Percentiles rank a stretch among this genome's conserved stretches.
Evolutionary conservation across 2,329 filamentous ascomycete species (phyloP).

Genomic region (Talaromyces sp.): DNA sequence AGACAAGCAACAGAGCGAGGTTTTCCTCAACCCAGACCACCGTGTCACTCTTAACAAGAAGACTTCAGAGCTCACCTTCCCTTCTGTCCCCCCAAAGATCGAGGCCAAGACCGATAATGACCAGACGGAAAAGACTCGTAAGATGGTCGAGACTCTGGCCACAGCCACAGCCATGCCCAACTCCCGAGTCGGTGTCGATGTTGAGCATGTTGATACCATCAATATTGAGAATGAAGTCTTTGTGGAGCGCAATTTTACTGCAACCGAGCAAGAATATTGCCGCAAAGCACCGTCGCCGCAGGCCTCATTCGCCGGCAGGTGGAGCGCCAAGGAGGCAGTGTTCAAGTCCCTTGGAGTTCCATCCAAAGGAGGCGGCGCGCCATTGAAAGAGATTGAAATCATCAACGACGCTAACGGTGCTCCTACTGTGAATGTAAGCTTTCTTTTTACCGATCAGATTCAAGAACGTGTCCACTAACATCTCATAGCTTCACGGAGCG

Average conservation of each 20-base stretch:
- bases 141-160: slow-evolving; percentile 72
- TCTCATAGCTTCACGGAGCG: slow-evolving; percentile 70
- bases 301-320: slow-evolving; percentile 88
- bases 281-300: slow-evolving; percentile 69
- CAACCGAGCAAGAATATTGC: slow-evolving; percentile 80
- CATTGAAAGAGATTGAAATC: slow-evolving; percentile 94
- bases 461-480: slow-evolving; percentile 21
- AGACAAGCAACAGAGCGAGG: slow-evolving; percentile 75
- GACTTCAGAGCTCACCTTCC: slow-evolving; percentile 69
- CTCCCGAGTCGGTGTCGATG: slow-evolving; percentile 87
- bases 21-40: slow-evolving; percentile 90
- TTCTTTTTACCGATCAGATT: not conserved
- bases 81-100: slow-evolving; percentile 61
- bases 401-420: slow-evolving; percentile 72
- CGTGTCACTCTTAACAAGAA: slow-evolving; percentile 84
- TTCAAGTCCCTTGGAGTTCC: slow-evolving; percentile 92
- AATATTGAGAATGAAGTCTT: slow-evolving; percentile 95
- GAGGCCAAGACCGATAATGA: slow-evolving; percentile 52
- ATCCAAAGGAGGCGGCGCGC: slow-evolving; percentile 80
- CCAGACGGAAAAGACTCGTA: slow-evolving; percentile 58
- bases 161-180: slow-evolving; percentile 55
- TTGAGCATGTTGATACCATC: slow-evolving; percentile 80
- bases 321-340: slow-evolving; percentile 96
- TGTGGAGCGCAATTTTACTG: slow-evolving; percentile 88
- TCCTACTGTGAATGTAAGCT: slow-evolving; percentile 75